Base-by-base conservation (phyloP, 148 eudicot genomes). In the Mesembryanthemum crystallinum region DNA sequence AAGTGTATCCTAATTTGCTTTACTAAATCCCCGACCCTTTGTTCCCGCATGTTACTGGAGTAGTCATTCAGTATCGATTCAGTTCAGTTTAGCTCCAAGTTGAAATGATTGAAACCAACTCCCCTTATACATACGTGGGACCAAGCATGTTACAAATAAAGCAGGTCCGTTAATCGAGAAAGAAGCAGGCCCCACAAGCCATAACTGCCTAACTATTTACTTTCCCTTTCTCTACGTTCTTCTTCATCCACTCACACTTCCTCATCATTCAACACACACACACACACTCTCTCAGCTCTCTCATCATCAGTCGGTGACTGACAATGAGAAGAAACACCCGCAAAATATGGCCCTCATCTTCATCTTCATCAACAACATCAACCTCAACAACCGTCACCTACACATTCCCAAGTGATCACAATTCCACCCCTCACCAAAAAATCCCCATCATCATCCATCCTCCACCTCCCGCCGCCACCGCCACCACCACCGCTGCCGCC, bases 401-500 rank as follows among this genome's bases (percentile, higher is more conserved):
- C 73, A 66, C 81, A 12, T 81, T 47, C 78, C 76, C 47, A 58
- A 89, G 81, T 60, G 87, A n/a, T n/a, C n/a, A 82, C 81, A 72
- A 73, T 43, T 69, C 83, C 12, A 72, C 62, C 74, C 82, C 47
- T 73, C 75, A n/a, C 8, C 32, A 72, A 25, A 52, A 70, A 45
- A 78, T 80, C 68, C 90, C 92, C 68, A 85, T 83, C 80, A 73
- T 82, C 33, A 81, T 87, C 80, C 81, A 79, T n/a, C 23, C 54
- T 59, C 45, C 84, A 70, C 29, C 49, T 75, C 18, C 20, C 39
- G 17, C 52, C 3, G 25, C 14, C 63, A 25, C 49, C 76, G 13
- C 78, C 70, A 45, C 15, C 42, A 15, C 82, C 74, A 49, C 82
- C 21, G 93, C 98, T 23, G 97, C 94, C 37, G 86, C 90, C 24